Conservation (phyloP, 495 filamentous ascomycete species). For the Neurospora hispaniola region DNA sequence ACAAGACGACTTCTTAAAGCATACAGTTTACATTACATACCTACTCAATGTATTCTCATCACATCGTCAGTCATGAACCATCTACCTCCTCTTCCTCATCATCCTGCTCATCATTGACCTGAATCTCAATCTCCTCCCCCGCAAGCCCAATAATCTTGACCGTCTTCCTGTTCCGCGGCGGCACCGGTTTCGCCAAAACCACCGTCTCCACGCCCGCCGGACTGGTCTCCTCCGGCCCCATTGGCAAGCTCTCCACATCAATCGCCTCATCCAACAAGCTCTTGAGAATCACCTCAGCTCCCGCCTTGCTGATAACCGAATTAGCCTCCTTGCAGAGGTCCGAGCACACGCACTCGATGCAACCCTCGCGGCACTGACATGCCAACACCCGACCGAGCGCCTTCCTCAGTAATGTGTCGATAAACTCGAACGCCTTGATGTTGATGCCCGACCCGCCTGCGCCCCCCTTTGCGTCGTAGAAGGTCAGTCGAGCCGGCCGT, state of each 20-base stretch:
- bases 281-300: conserved; percentile 68
- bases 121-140: conserved; percentile 10
- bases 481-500: conserved; percentile 78
- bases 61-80: background rate
- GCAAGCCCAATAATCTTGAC: conserved; percentile 9
- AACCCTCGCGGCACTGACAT: conserved; percentile 64
- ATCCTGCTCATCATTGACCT: conserved; percentile 1
- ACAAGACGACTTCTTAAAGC: background rate
- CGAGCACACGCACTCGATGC: conserved; percentile 76
- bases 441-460: conserved; percentile 74
- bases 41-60: background rate
- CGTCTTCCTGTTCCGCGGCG: conserved; percentile 11
- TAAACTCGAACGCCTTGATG: conserved; percentile 85
- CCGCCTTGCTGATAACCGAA: conserved; percentile 87
- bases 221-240: conserved; percentile 59
- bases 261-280: conserved; percentile 65
- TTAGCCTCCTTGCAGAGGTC: conserved; percentile 84
- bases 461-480: conserved; percentile 92
- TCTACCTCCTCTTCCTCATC: background rate
- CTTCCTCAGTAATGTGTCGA: conserved; percentile 65
- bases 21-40: background rate
- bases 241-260: conserved; percentile 66
- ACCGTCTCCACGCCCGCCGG: conserved; percentile 78
- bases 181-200: conserved; percentile 56
- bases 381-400: conserved; percentile 67